A percentile compares a stretch with the other conserved stretches of the same genome.
Conservation (phyloP, 2,329 filamentous ascomycete genomes). For the Talaromyces rugulosus region DNA sequence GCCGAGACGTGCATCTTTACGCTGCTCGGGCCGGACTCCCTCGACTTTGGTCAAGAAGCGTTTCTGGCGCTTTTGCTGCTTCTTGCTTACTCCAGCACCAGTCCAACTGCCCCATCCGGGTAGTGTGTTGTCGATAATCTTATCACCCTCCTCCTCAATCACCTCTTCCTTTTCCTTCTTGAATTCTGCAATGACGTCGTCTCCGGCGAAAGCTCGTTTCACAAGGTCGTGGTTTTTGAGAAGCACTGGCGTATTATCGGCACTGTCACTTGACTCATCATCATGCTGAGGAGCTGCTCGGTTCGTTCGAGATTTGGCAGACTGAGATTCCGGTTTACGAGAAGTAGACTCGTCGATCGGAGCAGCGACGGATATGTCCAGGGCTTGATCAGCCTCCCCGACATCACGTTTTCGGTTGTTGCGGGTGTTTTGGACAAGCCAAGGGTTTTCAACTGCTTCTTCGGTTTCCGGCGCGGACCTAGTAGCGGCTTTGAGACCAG, state of each 20-base stretch:
- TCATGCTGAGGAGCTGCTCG: slow-evolving; percentile 15
- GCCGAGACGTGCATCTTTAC: slow-evolving; percentile 77
- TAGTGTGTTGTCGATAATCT: slow-evolving; percentile 76
- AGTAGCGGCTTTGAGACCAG: background rate
- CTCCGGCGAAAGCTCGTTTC: slow-evolving; percentile 78
- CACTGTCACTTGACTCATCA: slow-evolving; percentile 37
- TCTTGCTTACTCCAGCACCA: slow-evolving; percentile 73
- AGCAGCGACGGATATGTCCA: slow-evolving; percentile 7
- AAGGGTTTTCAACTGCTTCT: slow-evolving; percentile 33
- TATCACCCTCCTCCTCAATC: slow-evolving; percentile 73
- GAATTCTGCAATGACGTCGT: slow-evolving; percentile 79
- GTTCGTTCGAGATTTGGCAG: background rate
- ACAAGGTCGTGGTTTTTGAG: slow-evolving; percentile 63
- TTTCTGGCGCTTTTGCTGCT: slow-evolving; percentile 59
- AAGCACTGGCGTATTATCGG: slow-evolving; percentile 38
- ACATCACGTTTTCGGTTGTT: slow-evolving; percentile 33
- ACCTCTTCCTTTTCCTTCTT: slow-evolving; percentile 70
- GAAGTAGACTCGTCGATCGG: slow-evolving; percentile 17
- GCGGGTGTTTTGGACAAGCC: slow-evolving; percentile 31
- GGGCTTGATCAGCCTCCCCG: slow-evolving; percentile 21
- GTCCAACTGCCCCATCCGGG: slow-evolving; percentile 94
- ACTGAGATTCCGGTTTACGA: slow-evolving; percentile 10
- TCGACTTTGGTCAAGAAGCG: slow-evolving; percentile 46
- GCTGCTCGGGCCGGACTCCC: slow-evolving; percentile 69
- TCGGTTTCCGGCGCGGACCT: slow-evolving; percentile 12